Conservation (phyloP, 1,139 yeast species). For the Wickerhamomyces sp. region DNA sequence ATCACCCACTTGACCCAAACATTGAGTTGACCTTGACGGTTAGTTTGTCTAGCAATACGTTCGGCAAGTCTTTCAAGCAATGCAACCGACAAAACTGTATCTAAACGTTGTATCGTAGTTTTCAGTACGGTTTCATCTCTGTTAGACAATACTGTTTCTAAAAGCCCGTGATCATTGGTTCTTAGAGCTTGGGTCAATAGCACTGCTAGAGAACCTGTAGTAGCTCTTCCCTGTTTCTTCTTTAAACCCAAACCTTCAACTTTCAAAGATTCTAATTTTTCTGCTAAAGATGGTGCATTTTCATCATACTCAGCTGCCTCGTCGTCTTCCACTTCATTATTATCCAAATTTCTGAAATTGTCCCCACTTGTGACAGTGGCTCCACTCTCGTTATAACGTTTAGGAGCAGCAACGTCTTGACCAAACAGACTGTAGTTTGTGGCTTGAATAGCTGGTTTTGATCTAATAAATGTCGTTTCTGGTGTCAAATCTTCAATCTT, state of each 20-base stretch:
- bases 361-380: conserved; percentile 64
- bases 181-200: conserved; percentile 67
- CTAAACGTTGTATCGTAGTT: conserved; percentile 64
- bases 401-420: conserved; percentile 68
- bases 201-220: conserved; percentile 61
- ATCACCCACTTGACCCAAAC: conserved; percentile 94
- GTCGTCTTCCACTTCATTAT: conserved; percentile 38
- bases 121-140: conserved; percentile 71
- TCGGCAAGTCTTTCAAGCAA: conserved; percentile 82
- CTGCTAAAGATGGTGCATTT: conserved; percentile 49
- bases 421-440: conserved; percentile 43
- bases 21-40: conserved; percentile 64
- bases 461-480: conserved; percentile 31
- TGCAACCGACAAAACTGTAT: conserved; percentile 66
- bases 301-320: conserved; percentile 26
- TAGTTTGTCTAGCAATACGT: conserved; percentile 63
- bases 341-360: conserved; percentile 49
- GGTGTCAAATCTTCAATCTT: conserved; percentile 42
- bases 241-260: conserved; percentile 24
- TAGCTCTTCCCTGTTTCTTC: conserved; percentile 29
- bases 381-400: conserved; percentile 62
- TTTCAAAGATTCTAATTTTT: conserved; percentile 45
- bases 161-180: conserved; percentile 63
- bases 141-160: conserved; percentile 76
- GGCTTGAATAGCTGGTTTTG: conserved; percentile 27